phyloP scores from a whole-genome alignment of 1,139 yeast genomes.

The Kodamaea alishanica region DNA sequence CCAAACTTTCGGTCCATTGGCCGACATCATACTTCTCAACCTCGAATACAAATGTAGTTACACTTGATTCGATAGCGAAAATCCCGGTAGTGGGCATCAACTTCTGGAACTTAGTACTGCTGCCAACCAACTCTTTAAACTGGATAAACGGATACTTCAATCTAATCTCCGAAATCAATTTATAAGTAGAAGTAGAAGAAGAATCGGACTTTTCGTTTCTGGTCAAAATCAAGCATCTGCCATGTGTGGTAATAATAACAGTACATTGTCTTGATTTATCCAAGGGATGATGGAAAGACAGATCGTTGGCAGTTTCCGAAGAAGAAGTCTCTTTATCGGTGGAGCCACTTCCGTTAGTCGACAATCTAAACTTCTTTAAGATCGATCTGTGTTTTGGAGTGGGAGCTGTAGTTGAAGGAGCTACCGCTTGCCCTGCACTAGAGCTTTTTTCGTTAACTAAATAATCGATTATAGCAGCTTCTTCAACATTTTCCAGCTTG shows the following conservation, averaged over 20 bases:
- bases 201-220: slow-evolving; percentile 30
- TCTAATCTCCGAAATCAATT: slow-evolving; percentile 47
- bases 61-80: slow-evolving; percentile 51
- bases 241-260: slow-evolving; percentile 51
- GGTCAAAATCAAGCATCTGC: slow-evolving; percentile 50
- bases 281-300: slow-evolving; percentile 20
- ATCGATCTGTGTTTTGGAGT: slow-evolving; percentile 10
- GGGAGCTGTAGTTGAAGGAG: background rate
- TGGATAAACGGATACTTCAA: slow-evolving; percentile 46
- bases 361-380: slow-evolving; percentile 17
- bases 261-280: slow-evolving; percentile 44
- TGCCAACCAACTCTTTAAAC: slow-evolving; percentile 51
- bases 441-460: slow-evolving; percentile 1
- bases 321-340: background rate
- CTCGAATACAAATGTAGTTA: slow-evolving; percentile 51
- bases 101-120: slow-evolving; percentile 28
- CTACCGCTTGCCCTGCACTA: too few relatives aligned
- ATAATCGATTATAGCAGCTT: slow-evolving; percentile 5
- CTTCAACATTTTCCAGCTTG: slow-evolving; percentile 17
- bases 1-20: slow-evolving; percentile 55
- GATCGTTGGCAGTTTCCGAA: slow-evolving; percentile 2
- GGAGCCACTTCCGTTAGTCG: slow-evolving; percentile 12
- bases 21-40: slow-evolving; percentile 53
- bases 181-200: slow-evolving; percentile 20
- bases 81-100: slow-evolving; percentile 40